Percentiles rank a stretch among this genome's conserved stretches.
These are phyloP conservation scores for Euclidium syriacum DNA, from an alignment of 345 rosid species.

Conservation along the genomic window DNA sequence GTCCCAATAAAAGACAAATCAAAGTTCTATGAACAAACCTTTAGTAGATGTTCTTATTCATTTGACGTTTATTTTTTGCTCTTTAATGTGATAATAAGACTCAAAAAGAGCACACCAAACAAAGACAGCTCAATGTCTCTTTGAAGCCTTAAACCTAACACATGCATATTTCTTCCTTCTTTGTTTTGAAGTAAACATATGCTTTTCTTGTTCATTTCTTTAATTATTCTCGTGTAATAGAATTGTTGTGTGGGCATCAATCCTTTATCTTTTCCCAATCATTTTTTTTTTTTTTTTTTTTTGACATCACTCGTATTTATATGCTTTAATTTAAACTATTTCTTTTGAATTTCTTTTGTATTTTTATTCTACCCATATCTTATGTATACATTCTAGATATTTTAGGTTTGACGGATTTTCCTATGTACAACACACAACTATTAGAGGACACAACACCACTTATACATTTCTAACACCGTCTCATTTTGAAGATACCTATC, in stretches of 20 bases:
- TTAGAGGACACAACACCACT: too few relatives aligned
- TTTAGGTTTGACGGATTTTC: too few relatives aligned
- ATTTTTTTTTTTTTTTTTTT: too few relatives aligned
- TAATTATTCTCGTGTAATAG: background rate
- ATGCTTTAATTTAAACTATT: too few relatives aligned
- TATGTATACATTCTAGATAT: too few relatives aligned
- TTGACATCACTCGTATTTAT: too few relatives aligned
- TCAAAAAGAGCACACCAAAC: slow-evolving; percentile 20
- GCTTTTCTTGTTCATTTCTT: slow-evolving; percentile 13
- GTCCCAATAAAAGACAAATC: slow-evolving; percentile 19
- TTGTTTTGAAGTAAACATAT: slow-evolving; percentile 4
- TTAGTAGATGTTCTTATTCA: slow-evolving; percentile 20
- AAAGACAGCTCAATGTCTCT: slow-evolving; percentile 31
- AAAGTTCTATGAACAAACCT: slow-evolving; percentile 10
- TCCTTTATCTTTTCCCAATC: background rate
- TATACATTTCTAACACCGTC: too few relatives aligned
- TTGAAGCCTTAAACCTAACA: slow-evolving; percentile 26
- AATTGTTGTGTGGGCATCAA: background rate
- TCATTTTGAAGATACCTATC: too few relatives aligned
- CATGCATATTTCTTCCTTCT: slow-evolving; percentile 21
- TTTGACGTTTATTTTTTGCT: slow-evolving; percentile 20
- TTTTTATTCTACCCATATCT: too few relatives aligned
- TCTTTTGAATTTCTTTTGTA: too few relatives aligned
- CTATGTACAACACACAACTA: too few relatives aligned
- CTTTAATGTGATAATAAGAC: slow-evolving; percentile 20